Conservation (phyloP, 1,139 yeast species). For the Saccharomycopsis crataegensis region DNA sequence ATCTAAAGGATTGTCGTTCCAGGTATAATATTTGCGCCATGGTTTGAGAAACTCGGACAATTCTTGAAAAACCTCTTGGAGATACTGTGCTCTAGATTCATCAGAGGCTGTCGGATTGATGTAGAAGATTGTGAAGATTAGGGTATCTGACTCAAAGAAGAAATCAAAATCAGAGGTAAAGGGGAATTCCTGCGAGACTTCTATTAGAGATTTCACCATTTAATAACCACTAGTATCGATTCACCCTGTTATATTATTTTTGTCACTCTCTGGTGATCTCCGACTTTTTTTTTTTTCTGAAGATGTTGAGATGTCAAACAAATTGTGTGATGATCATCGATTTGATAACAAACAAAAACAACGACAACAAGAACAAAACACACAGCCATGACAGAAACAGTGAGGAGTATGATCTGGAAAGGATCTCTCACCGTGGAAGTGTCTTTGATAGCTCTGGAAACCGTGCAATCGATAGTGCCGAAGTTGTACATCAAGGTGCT, state of each 20-base stretch:
- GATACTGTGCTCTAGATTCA: constrained; percentile 6
- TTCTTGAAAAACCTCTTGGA: constrained; percentile 22
- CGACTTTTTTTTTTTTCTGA: neutral
- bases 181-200: constrained; percentile 13
- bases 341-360: neutral
- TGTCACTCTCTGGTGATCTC: neutral
- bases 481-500: constrained; percentile 24
- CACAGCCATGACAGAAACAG: neutral
- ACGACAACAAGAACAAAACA: too few relatives aligned
- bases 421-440: constrained; percentile 23
- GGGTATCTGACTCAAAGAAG: constrained; percentile 18
- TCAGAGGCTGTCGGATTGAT: constrained; percentile 16
- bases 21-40: constrained; percentile 38
- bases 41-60: constrained; percentile 29
- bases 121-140: constrained; percentile 20
- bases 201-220: constrained; percentile 22
- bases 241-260: neutral
- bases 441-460: constrained; percentile 5
- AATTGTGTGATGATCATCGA: neutral
- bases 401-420: constrained; percentile 23
- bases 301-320: neutral
- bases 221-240: neutral
- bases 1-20: constrained; percentile 28
- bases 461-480: constrained; percentile 1
- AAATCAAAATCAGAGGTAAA: constrained; percentile 9